Evolutionary conservation across 768 basidiomycete species (phyloP), one percentile per base, ranked within the genome.

Genomic region (Harrya chromipes): DNA sequence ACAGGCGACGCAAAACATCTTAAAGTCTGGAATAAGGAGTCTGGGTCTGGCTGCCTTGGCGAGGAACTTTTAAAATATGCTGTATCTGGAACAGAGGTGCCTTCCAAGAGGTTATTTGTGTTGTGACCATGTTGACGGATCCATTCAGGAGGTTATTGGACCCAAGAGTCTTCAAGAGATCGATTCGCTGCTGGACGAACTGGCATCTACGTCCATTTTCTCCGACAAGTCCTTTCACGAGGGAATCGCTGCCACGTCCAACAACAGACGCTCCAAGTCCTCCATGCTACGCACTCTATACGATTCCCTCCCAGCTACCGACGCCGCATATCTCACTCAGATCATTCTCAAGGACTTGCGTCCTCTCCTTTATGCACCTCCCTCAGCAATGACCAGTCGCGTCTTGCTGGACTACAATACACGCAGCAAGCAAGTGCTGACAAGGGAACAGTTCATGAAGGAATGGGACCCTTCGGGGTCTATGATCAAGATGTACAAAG

Each of bases 321-420:
- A 89, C 35, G 78, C 85, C 2, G 74, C 81, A 1, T 78, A 85
- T 53, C 71, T 94, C 41, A 86, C 87, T 0, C 94, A 97, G 60
- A 85, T 95, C 54, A 87, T 97, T 50, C 77, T 95, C 31, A 88
- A 87, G 54, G 94, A 97, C 64, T 70, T 97, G 0, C 79, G 84
- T 24, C 91, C 92, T 8, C 64, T 94, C 1, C 64, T 94, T 1
- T 89, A 89, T 55, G 85, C 90, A 3, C 70, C 85, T 0, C 75
- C 77, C 13, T 73, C 65, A 6, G 41, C 69, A 27, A 71, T 66
- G 19, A 75, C 78, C 57, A 77, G 73, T 19, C 65, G 66, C 21
- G 78, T 79, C 35, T 64, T 91, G 39, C 69, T 73, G 42, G 61
- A 76, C 47, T 82, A 78, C 69, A 83, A 89, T 57, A 71, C 76